These are phyloP conservation scores for Ganoderma lingzhi DNA, from an alignment of 1,284 basidiomycete genomes.

Conservation along the genomic window DNA sequence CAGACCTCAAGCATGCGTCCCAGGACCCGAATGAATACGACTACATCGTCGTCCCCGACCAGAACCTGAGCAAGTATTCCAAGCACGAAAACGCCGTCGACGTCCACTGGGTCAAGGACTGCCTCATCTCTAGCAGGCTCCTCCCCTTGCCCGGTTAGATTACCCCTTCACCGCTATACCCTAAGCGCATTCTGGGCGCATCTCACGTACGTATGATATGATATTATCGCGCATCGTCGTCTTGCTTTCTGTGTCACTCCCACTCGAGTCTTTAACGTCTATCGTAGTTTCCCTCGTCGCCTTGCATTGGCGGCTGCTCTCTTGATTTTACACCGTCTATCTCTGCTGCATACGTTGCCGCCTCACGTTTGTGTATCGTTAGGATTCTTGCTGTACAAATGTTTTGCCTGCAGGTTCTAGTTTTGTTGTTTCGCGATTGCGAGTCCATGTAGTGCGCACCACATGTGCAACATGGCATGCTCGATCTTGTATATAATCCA, in stretches of 20 bases:
- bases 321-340: constrained; percentile 16
- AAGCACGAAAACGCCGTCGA: constrained; percentile 49
- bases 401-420: constrained; percentile 1
- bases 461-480: not conserved
- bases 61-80: constrained; percentile 39
- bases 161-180: not conserved
- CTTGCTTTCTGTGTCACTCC: constrained; percentile 9
- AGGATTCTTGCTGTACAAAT: constrained; percentile 27
- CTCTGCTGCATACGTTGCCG: not conserved
- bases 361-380: constrained; percentile 18
- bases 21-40: constrained; percentile 54
- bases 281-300: constrained; percentile 19
- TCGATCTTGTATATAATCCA: not conserved
- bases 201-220: constrained; percentile 5
- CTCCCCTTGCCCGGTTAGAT: constrained; percentile 41
- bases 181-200: not conserved
- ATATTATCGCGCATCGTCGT: constrained; percentile 8
- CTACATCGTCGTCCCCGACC: constrained; percentile 72
- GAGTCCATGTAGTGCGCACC: not conserved
- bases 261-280: constrained; percentile 18
- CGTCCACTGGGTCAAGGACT: constrained; percentile 84
- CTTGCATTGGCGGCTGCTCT: constrained; percentile 15
- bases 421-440: not conserved
- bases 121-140: constrained; percentile 67
- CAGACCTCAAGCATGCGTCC: constrained; percentile 47